These are phyloP conservation scores for Pigoraptor vietnamica DNA, from an alignment of 78 protist species.

Conservation along the genomic window DNA sequence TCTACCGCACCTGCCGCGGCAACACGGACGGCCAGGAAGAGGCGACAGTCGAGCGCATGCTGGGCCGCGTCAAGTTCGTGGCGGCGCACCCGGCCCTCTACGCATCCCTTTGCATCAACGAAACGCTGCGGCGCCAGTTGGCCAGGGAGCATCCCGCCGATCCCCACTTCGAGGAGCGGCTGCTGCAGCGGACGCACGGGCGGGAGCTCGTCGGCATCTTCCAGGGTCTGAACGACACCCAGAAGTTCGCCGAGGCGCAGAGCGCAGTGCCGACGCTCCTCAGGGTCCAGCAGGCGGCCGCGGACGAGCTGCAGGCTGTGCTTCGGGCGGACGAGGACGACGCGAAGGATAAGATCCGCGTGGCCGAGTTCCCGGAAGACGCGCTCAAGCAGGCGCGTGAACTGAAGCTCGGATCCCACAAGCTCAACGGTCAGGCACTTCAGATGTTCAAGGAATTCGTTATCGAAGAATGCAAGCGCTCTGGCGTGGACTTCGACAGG, in stretches of 20 bases:
- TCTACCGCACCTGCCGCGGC: neutral
- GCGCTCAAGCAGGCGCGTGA: too few relatives aligned
- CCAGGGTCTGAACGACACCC: neutral
- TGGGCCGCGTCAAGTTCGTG: neutral
- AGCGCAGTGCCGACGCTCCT: neutral
- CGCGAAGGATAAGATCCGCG: neutral
- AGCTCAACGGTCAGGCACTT: too few relatives aligned
- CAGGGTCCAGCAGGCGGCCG: neutral
- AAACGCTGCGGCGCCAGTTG: neutral
- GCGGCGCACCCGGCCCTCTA: neutral
- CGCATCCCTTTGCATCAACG: neutral
- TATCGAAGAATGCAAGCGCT: too few relatives aligned
- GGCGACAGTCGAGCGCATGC: neutral
- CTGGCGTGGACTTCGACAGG: too few relatives aligned
- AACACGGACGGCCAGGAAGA: neutral
- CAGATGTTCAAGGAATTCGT: too few relatives aligned
- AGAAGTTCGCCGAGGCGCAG: neutral
- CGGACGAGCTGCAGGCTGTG: neutral
- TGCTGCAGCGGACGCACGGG: neutral
- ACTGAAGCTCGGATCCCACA: too few relatives aligned
- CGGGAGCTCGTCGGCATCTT: neutral
- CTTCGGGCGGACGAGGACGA: neutral
- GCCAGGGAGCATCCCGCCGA: neutral
- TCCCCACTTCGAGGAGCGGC: neutral
- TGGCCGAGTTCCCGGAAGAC: too few relatives aligned